Base-by-base conservation (phyloP, 495 filamentous ascomycete species). In the Rostrohypoxylon terebratum region DNA sequence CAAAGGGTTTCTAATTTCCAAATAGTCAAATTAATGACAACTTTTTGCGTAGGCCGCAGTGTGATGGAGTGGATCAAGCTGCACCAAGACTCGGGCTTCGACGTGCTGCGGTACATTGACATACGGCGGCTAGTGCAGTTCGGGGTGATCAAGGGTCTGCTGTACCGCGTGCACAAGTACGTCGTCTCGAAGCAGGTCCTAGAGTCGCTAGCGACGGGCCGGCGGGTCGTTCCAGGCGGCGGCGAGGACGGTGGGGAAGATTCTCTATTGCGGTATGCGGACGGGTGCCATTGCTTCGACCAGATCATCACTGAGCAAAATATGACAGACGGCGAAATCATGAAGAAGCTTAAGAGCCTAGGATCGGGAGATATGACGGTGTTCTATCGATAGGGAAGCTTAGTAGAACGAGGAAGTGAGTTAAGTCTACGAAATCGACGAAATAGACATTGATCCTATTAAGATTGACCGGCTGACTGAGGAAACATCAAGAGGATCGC, bases 91-190 rank as follows among this genome's bases (percentile, higher is more conserved):
- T 75, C 77, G 23, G 85, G 84, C 7, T 81, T 87, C 51, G 82
- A 86, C 64, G 81, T 90, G 23, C 84, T 97, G 4, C 80, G 84
- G 11, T 86, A 89, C 72, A 87, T 99, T 68, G 96, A 99, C 80
- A 88, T 97, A 50, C 87, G 96, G 1, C 89, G 96, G 28, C 91
- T 99, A 65, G 91, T 99, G 65, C 95, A 94, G 36, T 98, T 98
- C 78, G 96, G 96, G 51, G 87, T 98, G 14, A 96, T 98, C 74
- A 97, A 98, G 79, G 94, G 94, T 3, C 91, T 97, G 69, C 75
- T 99, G n/a, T 97, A 97, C 79, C 88, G 96, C 16, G 91, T 97
- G 34, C 94, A 98, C 81, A 94, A 94, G 77, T 96, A 96, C 76
- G 91, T 93, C 3, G 87, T 94, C 7, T 88, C 88, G 10, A 89